Evolutionary conservation across 2,329 filamentous ascomycete species (phyloP).

Genomic region (Eutypa lata): DNA sequence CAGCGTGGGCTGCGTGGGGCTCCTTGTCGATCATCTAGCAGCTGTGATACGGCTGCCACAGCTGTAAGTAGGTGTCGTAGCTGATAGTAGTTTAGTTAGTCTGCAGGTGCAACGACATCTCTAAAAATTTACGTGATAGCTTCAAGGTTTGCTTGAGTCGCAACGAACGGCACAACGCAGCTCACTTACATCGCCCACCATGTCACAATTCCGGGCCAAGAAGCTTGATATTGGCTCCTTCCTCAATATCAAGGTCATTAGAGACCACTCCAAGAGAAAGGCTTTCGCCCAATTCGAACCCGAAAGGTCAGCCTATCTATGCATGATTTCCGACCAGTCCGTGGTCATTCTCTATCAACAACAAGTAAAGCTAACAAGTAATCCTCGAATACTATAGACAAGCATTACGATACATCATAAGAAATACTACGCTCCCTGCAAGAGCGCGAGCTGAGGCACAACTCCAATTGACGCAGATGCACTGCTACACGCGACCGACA

Average conservation of each 20-base stretch:
- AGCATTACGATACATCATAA: conserved; percentile 88
- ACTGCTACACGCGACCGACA: conserved; percentile 88
- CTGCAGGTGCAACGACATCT: not conserved
- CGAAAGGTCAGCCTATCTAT: conserved; percentile 63
- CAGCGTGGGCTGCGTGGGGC: not conserved
- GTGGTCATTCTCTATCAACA: not conserved
- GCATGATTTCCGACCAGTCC: not conserved
- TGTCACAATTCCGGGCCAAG: conserved; percentile 86
- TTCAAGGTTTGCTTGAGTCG: not conserved
- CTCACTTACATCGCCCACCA: conserved; percentile 37
- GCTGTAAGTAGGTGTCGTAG: not conserved
- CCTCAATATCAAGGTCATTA: conserved; percentile 80
- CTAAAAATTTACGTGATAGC: not conserved
- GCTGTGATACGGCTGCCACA: not conserved
- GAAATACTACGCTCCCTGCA: conserved; percentile 81
- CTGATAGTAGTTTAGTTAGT: too few relatives aligned
- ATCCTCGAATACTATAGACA: conserved; percentile 56
- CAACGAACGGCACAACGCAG: not conserved
- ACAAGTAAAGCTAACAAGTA: not conserved
- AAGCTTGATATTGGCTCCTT: conserved; percentile 87
- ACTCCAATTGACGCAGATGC: conserved; percentile 91
- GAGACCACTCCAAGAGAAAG: conserved; percentile 96
- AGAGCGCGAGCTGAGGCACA: conserved; percentile 87
- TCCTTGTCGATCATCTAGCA: not conserved
- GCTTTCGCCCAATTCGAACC: conserved; percentile 84